Percentiles rank a stretch among this genome's conserved stretches.
phyloP scores from a whole-genome alignment of 352 stramenopile genomes.

The Pythium guiyangense region DNA sequence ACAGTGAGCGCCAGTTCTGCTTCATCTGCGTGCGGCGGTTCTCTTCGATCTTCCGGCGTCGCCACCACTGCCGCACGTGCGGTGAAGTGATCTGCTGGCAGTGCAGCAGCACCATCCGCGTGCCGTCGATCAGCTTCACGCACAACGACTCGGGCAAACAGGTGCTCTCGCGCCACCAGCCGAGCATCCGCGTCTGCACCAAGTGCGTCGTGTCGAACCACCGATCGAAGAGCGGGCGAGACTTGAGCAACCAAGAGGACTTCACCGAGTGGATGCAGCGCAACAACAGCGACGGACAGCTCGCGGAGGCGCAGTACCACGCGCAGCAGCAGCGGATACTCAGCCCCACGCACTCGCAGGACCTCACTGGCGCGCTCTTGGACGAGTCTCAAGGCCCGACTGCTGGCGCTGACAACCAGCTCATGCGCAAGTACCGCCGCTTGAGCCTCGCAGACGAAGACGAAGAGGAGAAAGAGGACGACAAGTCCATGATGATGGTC shows the following conservation, averaged over 20 bases:
- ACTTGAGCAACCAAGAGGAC: slow-evolving; percentile 75
- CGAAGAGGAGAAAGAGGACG: slow-evolving; percentile 62
- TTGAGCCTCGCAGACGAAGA: slow-evolving; percentile 60
- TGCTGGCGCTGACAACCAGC: slow-evolving; percentile 18
- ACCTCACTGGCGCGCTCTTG: slow-evolving; percentile 44
- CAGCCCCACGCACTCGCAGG: slow-evolving; percentile 65
- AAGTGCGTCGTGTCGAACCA: slow-evolving; percentile 80
- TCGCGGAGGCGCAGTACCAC: slow-evolving; percentile 25
- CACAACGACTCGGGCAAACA: slow-evolving; percentile 79
- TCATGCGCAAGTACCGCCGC: slow-evolving; percentile 45
- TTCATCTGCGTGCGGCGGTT: slow-evolving; percentile 80
- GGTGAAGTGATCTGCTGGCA: slow-evolving; percentile 88
- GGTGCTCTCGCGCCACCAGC: slow-evolving; percentile 71
- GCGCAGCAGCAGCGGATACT: slow-evolving; percentile 33
- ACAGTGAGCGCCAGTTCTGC: slow-evolving; percentile 72
- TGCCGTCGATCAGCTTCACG: slow-evolving; percentile 81
- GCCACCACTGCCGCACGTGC: slow-evolving; percentile 86
- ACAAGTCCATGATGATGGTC: slow-evolving; percentile 23
- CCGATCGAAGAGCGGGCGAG: slow-evolving; percentile 60
- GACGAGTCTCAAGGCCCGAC: slow-evolving; percentile 5
- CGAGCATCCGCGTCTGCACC: slow-evolving; percentile 80
- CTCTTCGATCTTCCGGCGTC: slow-evolving; percentile 76
- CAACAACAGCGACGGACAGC: slow-evolving; percentile 25
- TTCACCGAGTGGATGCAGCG: slow-evolving; percentile 80
- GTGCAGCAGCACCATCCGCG: slow-evolving; percentile 80